Evolutionary conservation across 306 rosid species (phyloP), one percentile per base, ranked within the genome.

Genomic region (Acacia acuminata): DNA sequence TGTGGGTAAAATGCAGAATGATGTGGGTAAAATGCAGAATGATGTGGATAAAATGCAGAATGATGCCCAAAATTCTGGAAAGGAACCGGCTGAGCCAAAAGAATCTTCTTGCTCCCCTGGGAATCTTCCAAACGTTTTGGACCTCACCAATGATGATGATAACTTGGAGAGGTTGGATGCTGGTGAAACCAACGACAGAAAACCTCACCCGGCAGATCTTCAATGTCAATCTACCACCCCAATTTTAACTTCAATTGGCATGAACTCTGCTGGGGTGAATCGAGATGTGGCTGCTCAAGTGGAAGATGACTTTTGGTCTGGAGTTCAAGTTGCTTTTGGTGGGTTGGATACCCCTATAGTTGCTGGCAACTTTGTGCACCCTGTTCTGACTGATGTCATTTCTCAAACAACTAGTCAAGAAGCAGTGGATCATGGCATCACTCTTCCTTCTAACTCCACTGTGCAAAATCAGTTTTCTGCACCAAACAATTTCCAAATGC

Each of bases 101-200:
- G 94, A 90, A 79, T 67, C 85, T 47, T 38, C 80, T 51, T 36
- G 69, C 56, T 75, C 61, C 27, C 84, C 77, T 55, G 66, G 67
- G 76, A 73, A 76, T 10, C 64, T 84, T 84, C 47, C 83, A 24
- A 34, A 61, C 73, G 71, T 93, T 78, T 63, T 93, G 56, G 98
- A 96, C 86, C 97, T 94, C 75, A 94, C 97, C n/a, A 82, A 85
- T 68, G 89, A 92, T 67, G 81, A 70, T 81, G 79, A 83, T 72
- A 77, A 83, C 76, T 84, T 92, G 94, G 94, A 91, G 56, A 50
- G 69, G 4, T 79, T 65, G 75, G 65, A 73, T 72, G 53, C 68
- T 60, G 47, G 64, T 25, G 94, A 83, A 80, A 75, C 78, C 24
- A 85, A 82, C 67, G 99, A 96, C 64, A 82, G 71, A 79, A 96